These are phyloP conservation scores for Byssothecium circinans DNA, from an alignment of 2,329 filamentous ascomycete species.

Conservation along the genomic window DNA sequence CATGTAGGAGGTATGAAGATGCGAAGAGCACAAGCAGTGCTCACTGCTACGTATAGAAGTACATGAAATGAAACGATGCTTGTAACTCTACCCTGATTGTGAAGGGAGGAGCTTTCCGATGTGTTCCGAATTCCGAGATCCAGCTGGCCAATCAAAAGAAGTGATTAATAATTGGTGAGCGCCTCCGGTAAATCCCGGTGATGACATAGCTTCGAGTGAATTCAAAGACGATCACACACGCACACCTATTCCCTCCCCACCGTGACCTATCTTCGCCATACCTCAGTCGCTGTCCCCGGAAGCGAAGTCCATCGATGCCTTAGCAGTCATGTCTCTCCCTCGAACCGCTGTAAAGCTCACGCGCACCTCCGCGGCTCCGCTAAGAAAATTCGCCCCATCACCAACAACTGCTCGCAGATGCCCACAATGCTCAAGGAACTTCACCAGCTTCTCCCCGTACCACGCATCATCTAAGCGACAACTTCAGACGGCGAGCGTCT, in stretches of 20 bases:
- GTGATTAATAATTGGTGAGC: conserved; percentile 21
- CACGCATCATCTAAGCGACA: conserved; percentile 41
- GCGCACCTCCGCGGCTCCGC: conserved; percentile 24
- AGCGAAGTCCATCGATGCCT: background rate
- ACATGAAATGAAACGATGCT: background rate
- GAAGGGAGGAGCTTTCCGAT: background rate
- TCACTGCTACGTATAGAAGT: no score
- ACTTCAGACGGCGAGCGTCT: conserved; percentile 67
- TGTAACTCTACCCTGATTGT: no score
- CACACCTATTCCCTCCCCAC: conserved; percentile 12
- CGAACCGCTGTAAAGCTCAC: conserved; percentile 27
- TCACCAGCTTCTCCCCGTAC: conserved; percentile 45
- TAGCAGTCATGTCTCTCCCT: conserved; percentile 35
- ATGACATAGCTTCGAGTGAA: conserved; percentile 30
- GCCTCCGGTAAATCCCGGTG: conserved; percentile 21
- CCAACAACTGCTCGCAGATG: conserved; percentile 36
- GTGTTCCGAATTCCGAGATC: background rate
- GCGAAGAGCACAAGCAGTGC: background rate
- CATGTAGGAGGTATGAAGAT: background rate
- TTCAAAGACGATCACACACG: conserved; percentile 21
- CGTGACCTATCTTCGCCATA: conserved; percentile 2
- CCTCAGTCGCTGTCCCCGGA: background rate
- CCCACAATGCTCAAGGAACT: conserved; percentile 50
- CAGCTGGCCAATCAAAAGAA: conserved; percentile 16
- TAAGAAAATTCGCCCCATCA: conserved; percentile 30